phyloP scores from a whole-genome alignment of 1,284 basidiomycete genomes.

The Ceratobasidium sp. region DNA sequence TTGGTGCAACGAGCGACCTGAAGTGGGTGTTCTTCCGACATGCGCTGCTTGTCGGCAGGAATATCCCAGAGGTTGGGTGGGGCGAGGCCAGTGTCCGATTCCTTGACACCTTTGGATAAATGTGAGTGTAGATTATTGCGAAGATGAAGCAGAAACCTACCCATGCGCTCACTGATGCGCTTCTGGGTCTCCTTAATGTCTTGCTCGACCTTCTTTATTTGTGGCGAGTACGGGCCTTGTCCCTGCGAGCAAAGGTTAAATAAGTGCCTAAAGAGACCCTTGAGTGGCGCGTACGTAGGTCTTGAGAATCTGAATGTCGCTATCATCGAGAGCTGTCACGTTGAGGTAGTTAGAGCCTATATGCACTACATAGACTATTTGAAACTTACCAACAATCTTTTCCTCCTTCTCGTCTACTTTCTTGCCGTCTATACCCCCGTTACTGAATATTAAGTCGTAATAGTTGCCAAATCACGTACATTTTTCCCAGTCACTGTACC shows the following conservation, averaged over 20 bases:
- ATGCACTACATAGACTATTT: background rate
- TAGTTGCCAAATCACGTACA: conserved; percentile 64
- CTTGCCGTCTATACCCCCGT: conserved; percentile 74
- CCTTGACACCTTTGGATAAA: conserved; percentile 80
- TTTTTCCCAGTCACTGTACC: conserved; percentile 92
- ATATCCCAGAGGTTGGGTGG: conserved; percentile 98
- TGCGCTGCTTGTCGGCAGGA: conserved; percentile 85
- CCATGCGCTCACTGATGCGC: conserved; percentile 96
- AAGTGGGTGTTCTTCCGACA: conserved; percentile 91
- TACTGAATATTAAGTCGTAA: conserved; percentile 1
- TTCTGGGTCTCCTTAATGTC: conserved; percentile 98
- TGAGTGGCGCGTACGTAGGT: conserved; percentile 78
- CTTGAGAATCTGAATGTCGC: conserved; percentile 98
- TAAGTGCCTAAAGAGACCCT: background rate
- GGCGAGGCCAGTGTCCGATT: conserved; percentile 97
- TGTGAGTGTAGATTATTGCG: conserved; percentile 11
- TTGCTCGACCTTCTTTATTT: conserved; percentile 88
- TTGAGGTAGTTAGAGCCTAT: conserved; percentile 38
- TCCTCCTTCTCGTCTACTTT: conserved; percentile 84
- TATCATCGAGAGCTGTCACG: conserved; percentile 91
- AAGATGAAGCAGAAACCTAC: conserved; percentile 56
- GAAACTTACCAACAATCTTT: conserved; percentile 84
- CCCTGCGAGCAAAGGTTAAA: conserved; percentile 67
- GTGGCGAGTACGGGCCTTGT: conserved; percentile 94
- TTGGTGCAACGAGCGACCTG: conserved; percentile 99